Conservation (phyloP, 345 rosid genomes). For the Reutealis trisperma region DNA sequence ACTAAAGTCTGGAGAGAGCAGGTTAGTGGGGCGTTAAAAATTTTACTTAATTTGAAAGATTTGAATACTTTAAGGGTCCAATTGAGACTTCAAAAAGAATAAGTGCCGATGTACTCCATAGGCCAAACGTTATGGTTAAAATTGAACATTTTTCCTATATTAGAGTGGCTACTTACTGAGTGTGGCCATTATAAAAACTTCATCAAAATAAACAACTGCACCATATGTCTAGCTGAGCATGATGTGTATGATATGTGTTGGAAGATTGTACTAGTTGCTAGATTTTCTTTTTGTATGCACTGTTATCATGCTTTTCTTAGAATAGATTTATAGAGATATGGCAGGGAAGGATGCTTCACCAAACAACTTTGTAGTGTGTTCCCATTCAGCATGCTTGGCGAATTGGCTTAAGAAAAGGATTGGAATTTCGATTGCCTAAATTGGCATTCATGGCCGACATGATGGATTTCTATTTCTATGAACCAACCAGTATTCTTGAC, state of each 20-base stretch:
- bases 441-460: slow-evolving; percentile 2
- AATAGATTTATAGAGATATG: neutral
- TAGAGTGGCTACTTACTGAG: too few species aligned
- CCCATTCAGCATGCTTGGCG: neutral
- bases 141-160: too few species aligned
- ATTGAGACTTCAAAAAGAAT: too few species aligned
- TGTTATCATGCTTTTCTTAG: neutral
- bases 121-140: too few species aligned
- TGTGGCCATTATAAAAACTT: too few species aligned
- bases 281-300: neutral
- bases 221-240: neutral
- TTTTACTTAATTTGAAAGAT: too few species aligned
- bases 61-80: too few species aligned
- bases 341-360: neutral
- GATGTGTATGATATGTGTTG: neutral
- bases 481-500: slow-evolving; percentile 72
- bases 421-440: neutral
- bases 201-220: neutral
- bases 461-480: neutral
- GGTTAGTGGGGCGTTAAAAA: too few species aligned
- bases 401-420: neutral
- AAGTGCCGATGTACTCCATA: too few species aligned
- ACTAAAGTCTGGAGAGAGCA: too few species aligned
- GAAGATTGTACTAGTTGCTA: neutral
- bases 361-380: neutral